Percentiles rank a stretch among this genome's conserved stretches.
Evolutionary conservation across 2,329 filamentous ascomycete species (phyloP).

Genomic region (Aureobasidium subglaciale): DNA sequence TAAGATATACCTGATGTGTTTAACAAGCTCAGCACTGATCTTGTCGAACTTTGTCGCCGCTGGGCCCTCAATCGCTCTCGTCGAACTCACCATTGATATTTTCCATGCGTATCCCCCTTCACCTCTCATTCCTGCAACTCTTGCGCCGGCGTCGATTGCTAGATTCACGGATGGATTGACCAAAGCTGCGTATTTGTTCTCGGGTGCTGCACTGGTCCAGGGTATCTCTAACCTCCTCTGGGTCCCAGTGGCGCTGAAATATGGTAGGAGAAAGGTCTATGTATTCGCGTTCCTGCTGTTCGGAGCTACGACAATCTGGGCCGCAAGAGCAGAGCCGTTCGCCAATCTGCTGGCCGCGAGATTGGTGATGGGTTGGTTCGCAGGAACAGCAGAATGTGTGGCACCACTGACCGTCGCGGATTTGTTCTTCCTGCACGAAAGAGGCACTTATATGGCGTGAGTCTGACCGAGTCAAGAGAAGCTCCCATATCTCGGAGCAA

Average conservation of each 20-base stretch:
- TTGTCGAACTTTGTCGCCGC: constrained; percentile 52
- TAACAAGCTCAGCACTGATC: constrained; percentile 48
- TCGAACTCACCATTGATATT: constrained; percentile 41
- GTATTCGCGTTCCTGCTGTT: not conserved
- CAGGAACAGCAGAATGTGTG: constrained; percentile 45
- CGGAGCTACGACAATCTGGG: not conserved
- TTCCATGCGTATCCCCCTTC: not conserved
- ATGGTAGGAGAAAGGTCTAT: not conserved
- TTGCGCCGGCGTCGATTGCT: constrained; percentile 19
- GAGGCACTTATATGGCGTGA: constrained; percentile 46
- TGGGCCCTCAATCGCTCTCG: constrained; percentile 47
- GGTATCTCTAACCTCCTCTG: not conserved
- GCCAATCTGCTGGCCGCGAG: constrained; percentile 35
- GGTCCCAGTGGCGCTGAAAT: not conserved
- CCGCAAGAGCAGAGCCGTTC: constrained; percentile 15
- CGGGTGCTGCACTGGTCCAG: not conserved
- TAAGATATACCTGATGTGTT: constrained; percentile 44
- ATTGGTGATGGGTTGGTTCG: constrained; percentile 47
- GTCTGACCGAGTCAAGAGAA: constrained; percentile 20
- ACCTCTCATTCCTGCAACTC: constrained; percentile 19
- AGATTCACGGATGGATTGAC: not conserved
- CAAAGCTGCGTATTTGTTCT: not conserved
- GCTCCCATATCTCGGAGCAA: constrained; percentile 6
- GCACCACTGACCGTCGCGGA: constrained; percentile 48
- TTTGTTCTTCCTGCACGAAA: constrained; percentile 52